phyloP scores from a whole-genome alignment of 2,329 filamentous ascomycete genomes.

The Pseudopyrenochaeta lycopersici region DNA sequence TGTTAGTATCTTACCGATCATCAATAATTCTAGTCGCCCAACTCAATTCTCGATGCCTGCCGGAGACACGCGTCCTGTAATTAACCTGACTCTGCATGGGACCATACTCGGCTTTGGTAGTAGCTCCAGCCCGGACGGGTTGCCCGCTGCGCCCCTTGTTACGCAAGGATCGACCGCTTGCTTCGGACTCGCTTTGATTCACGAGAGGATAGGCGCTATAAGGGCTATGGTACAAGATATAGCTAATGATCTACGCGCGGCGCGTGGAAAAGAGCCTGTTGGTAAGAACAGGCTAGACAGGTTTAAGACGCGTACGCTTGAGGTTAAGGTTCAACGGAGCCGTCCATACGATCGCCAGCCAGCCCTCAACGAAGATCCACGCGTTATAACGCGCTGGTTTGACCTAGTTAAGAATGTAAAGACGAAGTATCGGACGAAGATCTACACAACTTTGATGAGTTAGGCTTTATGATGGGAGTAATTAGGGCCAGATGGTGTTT shows the following conservation, averaged over 20 bases:
- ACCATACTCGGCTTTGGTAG: too few species aligned
- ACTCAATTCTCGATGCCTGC: too few species aligned
- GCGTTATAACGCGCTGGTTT: conserved; percentile 10
- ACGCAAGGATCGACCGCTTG: too few species aligned
- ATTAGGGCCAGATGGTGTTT: conserved; percentile 35
- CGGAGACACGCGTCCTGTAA: too few species aligned
- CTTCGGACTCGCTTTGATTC: too few species aligned
- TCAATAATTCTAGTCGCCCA: too few species aligned
- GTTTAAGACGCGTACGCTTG: conserved; percentile 13
- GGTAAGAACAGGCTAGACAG: conserved; percentile 2
- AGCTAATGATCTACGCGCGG: conserved; percentile 9
- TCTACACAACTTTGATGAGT: conserved; percentile 35
- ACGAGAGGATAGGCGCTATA: conserved; percentile 5
- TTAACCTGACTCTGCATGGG: too few species aligned
- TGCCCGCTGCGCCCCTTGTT: too few species aligned
- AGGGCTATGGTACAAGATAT: conserved; percentile 5
- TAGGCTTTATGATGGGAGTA: conserved; percentile 45
- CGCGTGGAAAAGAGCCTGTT: not conserved
- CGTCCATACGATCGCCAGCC: conserved; percentile 12
- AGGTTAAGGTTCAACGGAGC: conserved; percentile 4
- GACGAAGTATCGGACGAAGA: conserved; percentile 19
- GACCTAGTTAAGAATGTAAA: not conserved
- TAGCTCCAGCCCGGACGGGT: too few species aligned
- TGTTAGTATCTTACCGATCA: too few species aligned
- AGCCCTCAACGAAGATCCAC: conserved; percentile 8